Conservation (phyloP, 768 basidiomycete species). For the Amanita thiersii region DNA sequence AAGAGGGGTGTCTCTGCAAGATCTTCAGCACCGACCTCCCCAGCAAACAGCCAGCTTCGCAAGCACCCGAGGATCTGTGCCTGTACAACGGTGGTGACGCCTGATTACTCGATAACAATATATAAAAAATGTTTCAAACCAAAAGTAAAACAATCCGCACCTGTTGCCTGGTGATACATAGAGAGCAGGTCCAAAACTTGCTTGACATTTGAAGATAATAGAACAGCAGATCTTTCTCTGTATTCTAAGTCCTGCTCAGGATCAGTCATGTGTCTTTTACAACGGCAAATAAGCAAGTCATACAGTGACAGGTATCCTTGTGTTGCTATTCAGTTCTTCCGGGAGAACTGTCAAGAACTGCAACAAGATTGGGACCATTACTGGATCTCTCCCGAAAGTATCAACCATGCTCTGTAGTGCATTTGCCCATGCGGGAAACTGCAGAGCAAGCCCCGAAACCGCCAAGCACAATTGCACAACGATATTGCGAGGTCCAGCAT, state of each 20-base stretch:
- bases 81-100: constrained; percentile 75
- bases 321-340: constrained; percentile 80
- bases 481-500: constrained; percentile 73
- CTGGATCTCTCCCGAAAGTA: constrained; percentile 76
- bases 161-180: constrained; percentile 84
- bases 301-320: constrained; percentile 83
- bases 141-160: constrained; percentile 35
- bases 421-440: constrained; percentile 80
- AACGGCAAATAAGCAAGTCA: constrained; percentile 18
- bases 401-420: constrained; percentile 78
- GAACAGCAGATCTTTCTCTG: constrained; percentile 43
- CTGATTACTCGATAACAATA: constrained; percentile 30
- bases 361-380: constrained; percentile 74
- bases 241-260: constrained; percentile 66
- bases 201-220: constrained; percentile 62
- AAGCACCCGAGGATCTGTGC: constrained; percentile 78
- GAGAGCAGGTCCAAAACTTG: constrained; percentile 71
- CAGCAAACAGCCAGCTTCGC: constrained; percentile 81
- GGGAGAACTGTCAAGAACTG: constrained; percentile 89
- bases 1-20: constrained; percentile 78
- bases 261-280: constrained; percentile 4
- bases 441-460: constrained; percentile 83
- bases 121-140: background rate
- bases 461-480: constrained; percentile 88
- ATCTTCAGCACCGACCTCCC: constrained; percentile 61